phyloP scores from a whole-genome alignment of 768 basidiomycete genomes.

The Pisolithus orientalis region DNA sequence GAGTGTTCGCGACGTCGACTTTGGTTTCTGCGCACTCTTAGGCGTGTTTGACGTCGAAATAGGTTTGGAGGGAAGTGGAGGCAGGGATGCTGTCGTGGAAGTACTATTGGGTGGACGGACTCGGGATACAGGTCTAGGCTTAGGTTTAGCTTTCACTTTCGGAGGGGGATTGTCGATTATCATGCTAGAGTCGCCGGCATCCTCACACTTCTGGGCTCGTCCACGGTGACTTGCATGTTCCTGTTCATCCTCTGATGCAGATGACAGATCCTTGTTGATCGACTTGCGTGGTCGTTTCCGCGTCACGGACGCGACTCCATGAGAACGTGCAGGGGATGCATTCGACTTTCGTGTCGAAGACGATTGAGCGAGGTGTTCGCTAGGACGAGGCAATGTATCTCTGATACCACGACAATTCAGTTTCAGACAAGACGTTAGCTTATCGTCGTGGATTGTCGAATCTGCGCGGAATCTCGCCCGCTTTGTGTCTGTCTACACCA shows the following conservation, averaged over 20 bases:
- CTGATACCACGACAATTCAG: conserved; percentile 48
- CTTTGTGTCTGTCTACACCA: conserved; percentile 55
- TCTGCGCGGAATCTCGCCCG: conserved; percentile 78
- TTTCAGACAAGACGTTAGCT: conserved; percentile 52
- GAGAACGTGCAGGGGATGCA: conserved; percentile 19
- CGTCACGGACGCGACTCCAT: conserved; percentile 3
- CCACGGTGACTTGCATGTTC: conserved; percentile 3
- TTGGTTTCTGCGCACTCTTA: conserved; percentile 2
- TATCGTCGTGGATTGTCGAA: conserved; percentile 60
- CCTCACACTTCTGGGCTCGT: conserved; percentile 5
- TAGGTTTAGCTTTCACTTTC: conserved; percentile 5
- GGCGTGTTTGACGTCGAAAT: too few species aligned
- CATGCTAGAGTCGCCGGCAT: conserved; percentile 5
- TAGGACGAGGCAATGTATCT: conserved; percentile 10
- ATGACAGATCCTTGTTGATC: conserved; percentile 12
- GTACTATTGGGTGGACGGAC: conserved; percentile 4
- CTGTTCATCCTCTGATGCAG: conserved; percentile 13
- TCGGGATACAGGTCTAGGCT: conserved; percentile 10
- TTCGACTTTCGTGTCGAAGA: conserved; percentile 19
- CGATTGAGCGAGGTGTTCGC: neutral
- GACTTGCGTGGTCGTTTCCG: conserved; percentile 23
- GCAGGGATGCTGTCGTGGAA: neutral
- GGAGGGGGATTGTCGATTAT: conserved; percentile 6
- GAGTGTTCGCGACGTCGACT: conserved; percentile 11
- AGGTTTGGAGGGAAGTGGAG: too few species aligned